Evolutionary conservation across 1,284 basidiomycete genomes (phyloP).

Genomic region (Melanopsichium pennsylvanicum): DNA sequence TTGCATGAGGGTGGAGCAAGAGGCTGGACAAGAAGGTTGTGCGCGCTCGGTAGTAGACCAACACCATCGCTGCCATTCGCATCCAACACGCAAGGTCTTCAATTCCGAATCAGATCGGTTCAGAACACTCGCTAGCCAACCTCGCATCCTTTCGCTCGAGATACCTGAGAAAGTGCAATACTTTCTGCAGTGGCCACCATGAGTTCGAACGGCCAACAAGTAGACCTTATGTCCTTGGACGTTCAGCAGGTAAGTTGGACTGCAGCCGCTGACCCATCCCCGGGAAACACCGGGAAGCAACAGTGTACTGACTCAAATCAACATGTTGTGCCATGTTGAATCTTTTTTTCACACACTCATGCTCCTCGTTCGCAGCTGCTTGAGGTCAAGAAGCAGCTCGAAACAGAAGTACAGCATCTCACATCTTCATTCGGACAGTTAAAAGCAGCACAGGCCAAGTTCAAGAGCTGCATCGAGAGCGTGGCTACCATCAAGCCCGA

Average conservation of each 20-base stretch:
- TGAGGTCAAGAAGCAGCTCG: constrained; percentile 62
- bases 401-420: constrained; percentile 87
- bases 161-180: not conserved
- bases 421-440: constrained; percentile 91
- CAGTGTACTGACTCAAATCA: not conserved
- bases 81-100: not conserved
- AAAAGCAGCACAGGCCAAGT: constrained; percentile 90
- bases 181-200: constrained; percentile 5
- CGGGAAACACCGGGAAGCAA: no score
- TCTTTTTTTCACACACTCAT: no score
- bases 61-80: not conserved
- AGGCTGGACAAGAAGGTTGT: not conserved
- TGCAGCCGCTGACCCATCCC: no score
- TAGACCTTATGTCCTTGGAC: constrained; percentile 53
- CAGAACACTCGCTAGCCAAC: no score
- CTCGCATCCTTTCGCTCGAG: no score
- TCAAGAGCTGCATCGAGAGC: constrained; percentile 84
- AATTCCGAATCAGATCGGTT: no score
- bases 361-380: constrained; percentile 47
- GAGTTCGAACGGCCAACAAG: constrained; percentile 49
- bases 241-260: constrained; percentile 45
- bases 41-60: not conserved
- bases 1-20: not conserved
- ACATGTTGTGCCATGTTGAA: no score
- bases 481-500: constrained; percentile 79